A percentile compares a stretch with the other conserved stretches of the same genome.
phyloP scores from a whole-genome alignment of 2,329 filamentous ascomycete genomes.

The Pseudocercospora pini-densiflorae region DNA sequence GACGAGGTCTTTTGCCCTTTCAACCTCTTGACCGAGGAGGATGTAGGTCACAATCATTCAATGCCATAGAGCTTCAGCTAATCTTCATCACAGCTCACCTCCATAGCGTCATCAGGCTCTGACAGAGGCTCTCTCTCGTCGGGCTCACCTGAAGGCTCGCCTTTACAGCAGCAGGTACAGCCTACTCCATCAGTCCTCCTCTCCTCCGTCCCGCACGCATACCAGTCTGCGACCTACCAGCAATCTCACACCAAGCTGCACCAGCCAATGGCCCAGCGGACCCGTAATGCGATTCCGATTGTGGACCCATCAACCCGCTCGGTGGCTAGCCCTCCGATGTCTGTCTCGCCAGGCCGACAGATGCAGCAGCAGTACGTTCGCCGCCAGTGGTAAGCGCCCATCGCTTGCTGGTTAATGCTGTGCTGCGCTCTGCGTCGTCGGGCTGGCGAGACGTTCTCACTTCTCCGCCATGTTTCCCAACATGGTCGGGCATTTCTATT shows the following conservation, averaged over 20 bases:
- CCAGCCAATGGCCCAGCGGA: constrained; percentile 85
- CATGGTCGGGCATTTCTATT: constrained; percentile 18
- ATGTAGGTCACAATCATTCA: constrained; percentile 62
- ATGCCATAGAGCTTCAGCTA: constrained; percentile 37
- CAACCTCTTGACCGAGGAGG: constrained; percentile 85
- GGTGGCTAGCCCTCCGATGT: constrained; percentile 85
- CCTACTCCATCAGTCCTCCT: constrained; percentile 74
- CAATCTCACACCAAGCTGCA: constrained; percentile 75
- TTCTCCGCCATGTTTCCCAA: constrained; percentile 13
- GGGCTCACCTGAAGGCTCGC: constrained; percentile 89
- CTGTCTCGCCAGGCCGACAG: constrained; percentile 65
- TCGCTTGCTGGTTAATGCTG: constrained; percentile 27
- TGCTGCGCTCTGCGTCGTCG: constrained; percentile 31
- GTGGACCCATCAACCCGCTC: constrained; percentile 93
- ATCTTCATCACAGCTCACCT: constrained; percentile 70
- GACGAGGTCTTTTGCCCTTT: constrained; percentile 93
- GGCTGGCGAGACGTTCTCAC: constrained; percentile 30
- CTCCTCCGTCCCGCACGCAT: constrained; percentile 58
- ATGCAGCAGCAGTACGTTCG: constrained; percentile 59
- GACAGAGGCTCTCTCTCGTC: constrained; percentile 95
- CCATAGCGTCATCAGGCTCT: constrained; percentile 79
- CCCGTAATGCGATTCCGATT: constrained; percentile 95
- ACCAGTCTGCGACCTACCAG: constrained; percentile 63
- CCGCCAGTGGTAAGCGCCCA: constrained; percentile 52
- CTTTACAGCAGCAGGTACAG: constrained; percentile 80